phyloP scores from a whole-genome alignment of 2,329 filamentous ascomycete species.

The Colletotrichum falcatum region DNA sequence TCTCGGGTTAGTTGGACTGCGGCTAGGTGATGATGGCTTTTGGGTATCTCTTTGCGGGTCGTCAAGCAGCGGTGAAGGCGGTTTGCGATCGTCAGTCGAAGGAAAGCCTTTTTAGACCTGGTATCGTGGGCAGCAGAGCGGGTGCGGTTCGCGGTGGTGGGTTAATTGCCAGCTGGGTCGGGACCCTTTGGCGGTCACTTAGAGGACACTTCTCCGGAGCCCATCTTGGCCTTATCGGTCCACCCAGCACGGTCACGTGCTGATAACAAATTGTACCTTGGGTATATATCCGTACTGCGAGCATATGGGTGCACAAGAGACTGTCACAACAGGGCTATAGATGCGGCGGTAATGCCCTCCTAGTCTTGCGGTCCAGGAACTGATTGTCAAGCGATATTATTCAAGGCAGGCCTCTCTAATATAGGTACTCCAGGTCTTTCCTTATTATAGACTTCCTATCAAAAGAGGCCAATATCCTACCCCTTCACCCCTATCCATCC shows the following conservation, averaged over 20 bases:
- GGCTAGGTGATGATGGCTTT: constrained; percentile 5
- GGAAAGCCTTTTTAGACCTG: not conserved
- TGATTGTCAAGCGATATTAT: no score
- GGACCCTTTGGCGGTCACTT: not conserved
- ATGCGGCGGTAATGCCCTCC: not conserved
- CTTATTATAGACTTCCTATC: no score
- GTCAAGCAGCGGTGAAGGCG: not conserved
- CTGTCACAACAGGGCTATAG: not conserved
- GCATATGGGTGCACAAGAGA: no score
- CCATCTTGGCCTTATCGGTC: constrained; percentile 27
- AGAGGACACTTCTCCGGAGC: constrained; percentile 37
- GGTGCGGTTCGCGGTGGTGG: not conserved
- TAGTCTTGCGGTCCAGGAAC: not conserved
- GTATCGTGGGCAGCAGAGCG: constrained; percentile 3
- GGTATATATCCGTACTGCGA: no score
- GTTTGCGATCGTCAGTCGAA: not conserved
- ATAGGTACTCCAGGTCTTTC: no score
- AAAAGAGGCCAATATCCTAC: no score
- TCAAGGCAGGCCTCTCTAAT: not conserved
- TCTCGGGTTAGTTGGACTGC: not conserved
- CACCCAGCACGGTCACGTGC: constrained; percentile 17
- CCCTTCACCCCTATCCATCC: no score
- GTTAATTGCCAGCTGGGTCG: constrained; percentile 31
- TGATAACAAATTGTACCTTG: not conserved
- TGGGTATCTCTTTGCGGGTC: constrained; percentile 11